Conservation (phyloP, 2,329 filamentous ascomycete genomes). For the Tolypocladium album region DNA sequence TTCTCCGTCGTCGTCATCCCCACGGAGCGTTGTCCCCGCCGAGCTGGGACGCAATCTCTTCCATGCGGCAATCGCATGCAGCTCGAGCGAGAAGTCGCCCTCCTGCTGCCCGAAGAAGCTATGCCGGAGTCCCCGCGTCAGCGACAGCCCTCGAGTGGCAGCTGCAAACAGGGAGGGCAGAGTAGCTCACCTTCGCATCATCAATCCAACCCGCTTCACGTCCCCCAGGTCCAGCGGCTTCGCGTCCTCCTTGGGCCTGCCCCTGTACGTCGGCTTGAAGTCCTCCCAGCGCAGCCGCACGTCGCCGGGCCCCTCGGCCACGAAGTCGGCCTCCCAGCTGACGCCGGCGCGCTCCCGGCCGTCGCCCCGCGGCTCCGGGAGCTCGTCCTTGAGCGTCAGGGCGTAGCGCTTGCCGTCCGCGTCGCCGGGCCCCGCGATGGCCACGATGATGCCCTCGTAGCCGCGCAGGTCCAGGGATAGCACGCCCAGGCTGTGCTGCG, state of each 20-base stretch:
- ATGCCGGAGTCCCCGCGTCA: background rate
- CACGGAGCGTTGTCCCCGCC: background rate
- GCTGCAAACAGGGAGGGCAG: no score
- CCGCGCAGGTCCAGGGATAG: slow-evolving; percentile 51
- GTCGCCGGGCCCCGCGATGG: slow-evolving; percentile 24
- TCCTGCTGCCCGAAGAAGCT: slow-evolving; percentile 70
- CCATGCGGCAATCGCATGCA: slow-evolving; percentile 18
- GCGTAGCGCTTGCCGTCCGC: slow-evolving; percentile 61
- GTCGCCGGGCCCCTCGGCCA: slow-evolving; percentile 16
- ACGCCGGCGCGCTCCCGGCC: slow-evolving; percentile 62
- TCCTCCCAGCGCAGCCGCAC: slow-evolving; percentile 52
- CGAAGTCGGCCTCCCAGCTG: slow-evolving; percentile 66
- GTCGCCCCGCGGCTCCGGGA: slow-evolving; percentile 45
- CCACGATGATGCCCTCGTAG: slow-evolving; percentile 51
- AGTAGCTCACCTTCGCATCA: slow-evolving; percentile 61
- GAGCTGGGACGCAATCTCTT: slow-evolving; percentile 4
- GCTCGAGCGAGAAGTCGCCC: slow-evolving; percentile 44
- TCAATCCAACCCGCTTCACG: slow-evolving; percentile 60
- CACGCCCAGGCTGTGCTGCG: slow-evolving; percentile 56
- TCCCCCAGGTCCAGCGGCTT: slow-evolving; percentile 44
- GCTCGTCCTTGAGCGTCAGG: slow-evolving; percentile 61
- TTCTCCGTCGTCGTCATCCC: slow-evolving; percentile 8
- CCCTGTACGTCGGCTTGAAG: slow-evolving; percentile 64
- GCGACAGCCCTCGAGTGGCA: background rate
- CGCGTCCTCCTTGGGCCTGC: slow-evolving; percentile 51